A percentile compares a stretch with the other conserved stretches of the same genome.
Evolutionary conservation across 1,139 yeast genomes (phyloP).

Genomic region (Blastobotrys apis): DNA sequence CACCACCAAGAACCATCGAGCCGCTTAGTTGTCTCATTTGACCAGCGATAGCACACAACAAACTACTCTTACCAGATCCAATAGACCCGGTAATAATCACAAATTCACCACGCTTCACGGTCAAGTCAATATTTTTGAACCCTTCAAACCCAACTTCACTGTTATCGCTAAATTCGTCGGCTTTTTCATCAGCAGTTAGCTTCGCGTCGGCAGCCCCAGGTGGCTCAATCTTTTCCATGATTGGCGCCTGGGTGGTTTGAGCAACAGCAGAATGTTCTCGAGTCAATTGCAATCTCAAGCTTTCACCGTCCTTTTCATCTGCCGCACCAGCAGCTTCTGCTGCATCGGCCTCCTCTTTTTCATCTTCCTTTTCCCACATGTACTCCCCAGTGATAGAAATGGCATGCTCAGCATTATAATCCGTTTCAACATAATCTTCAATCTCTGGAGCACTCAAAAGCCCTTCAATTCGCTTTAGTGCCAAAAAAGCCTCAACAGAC

Average conservation of each 20-base stretch:
- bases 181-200: neutral
- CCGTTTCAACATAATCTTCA: constrained; percentile 33
- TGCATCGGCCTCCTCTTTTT: constrained; percentile 25
- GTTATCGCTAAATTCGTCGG: neutral
- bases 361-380: constrained; percentile 59
- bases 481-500: constrained; percentile 64
- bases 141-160: constrained; percentile 36
- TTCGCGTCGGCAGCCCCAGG: neutral
- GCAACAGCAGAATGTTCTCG: constrained; percentile 27
- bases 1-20: constrained; percentile 39
- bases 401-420: constrained; percentile 32
- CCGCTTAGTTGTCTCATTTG: constrained; percentile 53
- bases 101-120: constrained; percentile 53
- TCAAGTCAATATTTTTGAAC: constrained; percentile 43
- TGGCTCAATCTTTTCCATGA: constrained; percentile 5
- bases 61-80: constrained; percentile 68
- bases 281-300: constrained; percentile 23
- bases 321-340: constrained; percentile 7
- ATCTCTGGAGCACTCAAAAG: constrained; percentile 46
- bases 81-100: constrained; percentile 65
- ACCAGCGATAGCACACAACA: constrained; percentile 59
- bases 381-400: constrained; percentile 54
- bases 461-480: constrained; percentile 55
- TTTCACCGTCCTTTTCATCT: constrained; percentile 23
- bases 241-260: constrained; percentile 11